A percentile compares a stretch with the other conserved stretches of the same genome.
phyloP scores from a whole-genome alignment of 352 stramenopile genomes.

The Pythium volutum region DNA sequence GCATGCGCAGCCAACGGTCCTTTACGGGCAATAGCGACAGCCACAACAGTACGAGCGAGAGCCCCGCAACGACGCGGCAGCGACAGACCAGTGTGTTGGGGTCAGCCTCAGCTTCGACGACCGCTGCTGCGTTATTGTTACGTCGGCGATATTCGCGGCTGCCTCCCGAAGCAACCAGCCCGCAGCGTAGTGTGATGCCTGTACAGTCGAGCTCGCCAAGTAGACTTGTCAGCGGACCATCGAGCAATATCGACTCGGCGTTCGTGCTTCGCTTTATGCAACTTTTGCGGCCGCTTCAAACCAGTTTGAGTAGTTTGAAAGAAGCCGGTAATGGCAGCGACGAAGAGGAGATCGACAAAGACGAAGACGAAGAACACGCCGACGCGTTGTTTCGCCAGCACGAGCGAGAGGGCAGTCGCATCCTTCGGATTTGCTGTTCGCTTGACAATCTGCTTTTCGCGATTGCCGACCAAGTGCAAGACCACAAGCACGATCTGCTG shows the following conservation, averaged over 20 bases:
- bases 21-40: conserved; percentile 13
- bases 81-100: conserved; percentile 2
- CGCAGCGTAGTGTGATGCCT: too few species aligned
- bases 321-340: conserved; percentile 34
- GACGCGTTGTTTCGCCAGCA: conserved; percentile 28
- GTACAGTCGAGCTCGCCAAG: not conserved
- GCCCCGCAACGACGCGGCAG: not conserved
- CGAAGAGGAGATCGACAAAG: conserved; percentile 39
- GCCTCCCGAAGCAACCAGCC: not conserved
- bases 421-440: conserved; percentile 63
- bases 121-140: not conserved
- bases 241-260: not conserved
- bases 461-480: conserved; percentile 38
- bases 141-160: not conserved
- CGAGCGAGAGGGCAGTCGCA: conserved; percentile 50
- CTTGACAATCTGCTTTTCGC: conserved; percentile 62
- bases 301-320: conserved; percentile 29
- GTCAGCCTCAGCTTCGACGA: not conserved
- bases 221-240: not conserved
- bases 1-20: conserved; percentile 44
- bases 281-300: conserved; percentile 51
- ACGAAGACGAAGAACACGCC: conserved; percentile 18
- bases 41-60: conserved; percentile 15
- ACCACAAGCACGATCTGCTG: conserved; percentile 44
- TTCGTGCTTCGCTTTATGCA: conserved; percentile 38